These are phyloP conservation scores for Petrea volubilis DNA, from an alignment of 257 asterid genomes.

Conservation along the genomic window DNA sequence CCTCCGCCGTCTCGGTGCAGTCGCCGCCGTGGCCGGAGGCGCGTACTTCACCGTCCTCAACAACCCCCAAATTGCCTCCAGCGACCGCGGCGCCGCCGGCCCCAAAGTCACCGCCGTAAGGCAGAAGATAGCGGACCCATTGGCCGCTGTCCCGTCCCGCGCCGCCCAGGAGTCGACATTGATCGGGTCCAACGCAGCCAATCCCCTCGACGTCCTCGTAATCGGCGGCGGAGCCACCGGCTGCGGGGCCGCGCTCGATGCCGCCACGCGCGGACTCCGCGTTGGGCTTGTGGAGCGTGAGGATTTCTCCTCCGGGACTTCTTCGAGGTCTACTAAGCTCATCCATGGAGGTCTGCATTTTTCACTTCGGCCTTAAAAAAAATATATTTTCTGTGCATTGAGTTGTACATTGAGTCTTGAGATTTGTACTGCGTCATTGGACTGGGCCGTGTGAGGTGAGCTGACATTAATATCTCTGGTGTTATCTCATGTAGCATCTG, in stretches of 20 bases:
- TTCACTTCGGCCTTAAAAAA: constrained; percentile 1
- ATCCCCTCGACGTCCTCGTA: constrained; percentile 91
- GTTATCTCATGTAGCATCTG: constrained; percentile 30
- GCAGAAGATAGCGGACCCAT: constrained; percentile 64
- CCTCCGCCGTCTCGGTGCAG: constrained; percentile 75
- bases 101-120: constrained; percentile 42
- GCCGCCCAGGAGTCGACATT: constrained; percentile 71
- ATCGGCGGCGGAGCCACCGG: constrained; percentile 99
- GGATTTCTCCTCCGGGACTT: constrained; percentile 92
- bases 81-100: constrained; percentile 54
- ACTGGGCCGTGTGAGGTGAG: constrained; percentile 2
- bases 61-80: constrained; percentile 56
- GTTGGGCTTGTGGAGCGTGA: constrained; percentile 97
- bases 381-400: constrained; percentile 18
- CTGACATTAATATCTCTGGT: constrained; percentile 16
- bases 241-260: constrained; percentile 91
- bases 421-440: constrained; percentile 24
- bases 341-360: constrained; percentile 88
- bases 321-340: constrained; percentile 94
- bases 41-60: constrained; percentile 51
- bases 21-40: constrained; percentile 68
- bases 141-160: constrained; percentile 66
- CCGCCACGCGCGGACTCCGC: constrained; percentile 96
- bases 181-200: constrained; percentile 53
- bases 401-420: constrained; percentile 33